Evolutionary conservation across 2,329 filamentous ascomycete genomes (phyloP).

Genomic region (Penicillium palitans): DNA sequence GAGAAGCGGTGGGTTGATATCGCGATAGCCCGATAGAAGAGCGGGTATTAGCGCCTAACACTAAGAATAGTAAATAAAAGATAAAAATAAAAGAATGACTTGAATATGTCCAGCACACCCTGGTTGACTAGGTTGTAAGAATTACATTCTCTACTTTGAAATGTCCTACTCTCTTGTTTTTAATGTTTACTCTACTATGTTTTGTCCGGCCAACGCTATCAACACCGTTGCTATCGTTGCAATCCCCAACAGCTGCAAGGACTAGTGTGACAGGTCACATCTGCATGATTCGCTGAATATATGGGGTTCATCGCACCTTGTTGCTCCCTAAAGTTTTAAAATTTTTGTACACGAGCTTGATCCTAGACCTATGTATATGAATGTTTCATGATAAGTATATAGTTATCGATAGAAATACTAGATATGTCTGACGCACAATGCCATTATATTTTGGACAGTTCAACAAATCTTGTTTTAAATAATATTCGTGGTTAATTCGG

Average conservation of each 20-base stretch:
- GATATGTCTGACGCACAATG: constrained; percentile 5
- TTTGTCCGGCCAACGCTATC: constrained; percentile 19
- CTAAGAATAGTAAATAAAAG: constrained; percentile 6
- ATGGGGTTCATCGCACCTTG: neutral
- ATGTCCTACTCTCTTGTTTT: constrained; percentile 3
- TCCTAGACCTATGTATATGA: neutral
- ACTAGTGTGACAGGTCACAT: constrained; percentile 12
- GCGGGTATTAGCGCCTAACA: constrained; percentile 21
- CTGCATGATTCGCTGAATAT: constrained; percentile 6
- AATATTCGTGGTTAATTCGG: neutral
- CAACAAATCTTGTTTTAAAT: neutral
- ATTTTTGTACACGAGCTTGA: neutral
- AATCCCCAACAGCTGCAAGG: constrained; percentile 17
- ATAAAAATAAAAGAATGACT: neutral
- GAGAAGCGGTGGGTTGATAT: constrained; percentile 18
- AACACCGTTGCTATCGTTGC: constrained; percentile 14
- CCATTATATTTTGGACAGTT: neutral
- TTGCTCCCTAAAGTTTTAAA: neutral
- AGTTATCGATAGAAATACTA: neutral
- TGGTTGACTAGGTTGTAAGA: neutral
- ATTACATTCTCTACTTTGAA: neutral
- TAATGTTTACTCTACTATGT: constrained; percentile 12
- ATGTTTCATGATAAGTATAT: neutral
- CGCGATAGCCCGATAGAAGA: constrained; percentile 25
- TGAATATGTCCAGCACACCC: neutral